Conservation (phyloP, 495 filamentous ascomycete species). For the Neurospora sp. region DNA sequence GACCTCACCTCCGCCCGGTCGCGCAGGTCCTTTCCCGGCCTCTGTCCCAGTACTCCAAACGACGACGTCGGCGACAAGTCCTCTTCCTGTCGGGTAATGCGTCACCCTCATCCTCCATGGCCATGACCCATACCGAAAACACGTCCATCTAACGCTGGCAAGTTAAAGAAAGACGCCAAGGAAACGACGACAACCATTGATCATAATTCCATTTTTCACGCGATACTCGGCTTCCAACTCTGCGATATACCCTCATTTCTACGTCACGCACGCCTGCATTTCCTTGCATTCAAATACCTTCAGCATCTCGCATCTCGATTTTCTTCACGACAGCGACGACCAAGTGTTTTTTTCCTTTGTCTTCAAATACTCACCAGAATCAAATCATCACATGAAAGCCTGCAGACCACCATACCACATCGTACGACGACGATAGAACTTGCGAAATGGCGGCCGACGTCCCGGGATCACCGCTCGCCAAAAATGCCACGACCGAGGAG, state of each 20-base stretch:
- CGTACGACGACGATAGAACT: background rate
- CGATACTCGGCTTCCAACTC: background rate
- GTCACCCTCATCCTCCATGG: background rate
- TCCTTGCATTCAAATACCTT: background rate
- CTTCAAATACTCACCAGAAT: background rate
- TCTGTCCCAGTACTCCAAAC: background rate
- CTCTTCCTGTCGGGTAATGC: background rate
- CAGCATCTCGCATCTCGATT: background rate
- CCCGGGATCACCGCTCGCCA: background rate
- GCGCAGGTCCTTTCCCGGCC: background rate
- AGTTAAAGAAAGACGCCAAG: background rate
- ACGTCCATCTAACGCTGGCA: background rate
- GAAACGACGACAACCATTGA: background rate
- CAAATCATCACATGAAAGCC: background rate
- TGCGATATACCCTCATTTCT: background rate
- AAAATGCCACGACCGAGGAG: slow-evolving; percentile 46
- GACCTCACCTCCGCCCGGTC: background rate
- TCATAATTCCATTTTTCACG: background rate
- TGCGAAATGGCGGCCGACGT: slow-evolving; percentile 33
- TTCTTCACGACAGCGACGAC: background rate
- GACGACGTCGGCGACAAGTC: background rate
- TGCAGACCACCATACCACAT: background rate
- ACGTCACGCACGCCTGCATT: background rate
- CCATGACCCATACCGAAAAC: background rate
- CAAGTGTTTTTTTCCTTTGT: background rate